Evolutionary conservation across 2,329 filamentous ascomycete species (phyloP).

Genomic region (Pleomassaria siparia): DNA sequence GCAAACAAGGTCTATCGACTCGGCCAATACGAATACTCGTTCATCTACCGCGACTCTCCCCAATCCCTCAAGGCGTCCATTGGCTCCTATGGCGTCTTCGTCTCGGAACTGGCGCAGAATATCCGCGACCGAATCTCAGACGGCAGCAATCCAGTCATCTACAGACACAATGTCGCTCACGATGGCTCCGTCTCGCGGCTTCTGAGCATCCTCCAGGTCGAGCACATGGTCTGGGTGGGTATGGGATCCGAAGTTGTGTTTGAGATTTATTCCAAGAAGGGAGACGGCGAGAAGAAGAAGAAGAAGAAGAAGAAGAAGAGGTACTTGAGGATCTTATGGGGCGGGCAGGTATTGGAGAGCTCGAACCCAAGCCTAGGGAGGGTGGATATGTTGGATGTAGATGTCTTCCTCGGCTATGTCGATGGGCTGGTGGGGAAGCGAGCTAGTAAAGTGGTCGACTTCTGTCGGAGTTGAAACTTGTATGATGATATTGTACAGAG

Average conservation of each 20-base stretch:
- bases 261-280: conserved; percentile 58
- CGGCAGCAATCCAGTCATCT: conserved; percentile 48
- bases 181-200: conserved; percentile 72
- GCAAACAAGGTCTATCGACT: conserved; percentile 73
- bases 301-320: conserved; percentile 24
- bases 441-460: conserved; percentile 46
- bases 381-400: conserved; percentile 71
- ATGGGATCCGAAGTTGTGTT: conserved; percentile 81
- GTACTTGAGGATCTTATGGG: conserved; percentile 70
- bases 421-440: conserved; percentile 66
- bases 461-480: too few species aligned
- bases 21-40: conserved; percentile 79
- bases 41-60: conserved; percentile 70
- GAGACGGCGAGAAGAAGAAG: conserved; percentile 20
- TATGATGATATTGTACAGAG: too few species aligned
- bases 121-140: conserved; percentile 52
- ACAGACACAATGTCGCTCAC: conserved; percentile 78
- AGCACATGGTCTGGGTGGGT: conserved; percentile 80
- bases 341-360: conserved; percentile 66
- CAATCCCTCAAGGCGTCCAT: conserved; percentile 63
- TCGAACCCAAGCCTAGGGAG: conserved; percentile 67
- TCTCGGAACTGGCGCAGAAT: conserved; percentile 70
- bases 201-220: conserved; percentile 69
- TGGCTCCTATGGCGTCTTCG: conserved; percentile 69
- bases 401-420: conserved; percentile 68